Conservation (phyloP, 2,329 filamentous ascomycete species). For the Neopestalotiopsis sp. region DNA sequence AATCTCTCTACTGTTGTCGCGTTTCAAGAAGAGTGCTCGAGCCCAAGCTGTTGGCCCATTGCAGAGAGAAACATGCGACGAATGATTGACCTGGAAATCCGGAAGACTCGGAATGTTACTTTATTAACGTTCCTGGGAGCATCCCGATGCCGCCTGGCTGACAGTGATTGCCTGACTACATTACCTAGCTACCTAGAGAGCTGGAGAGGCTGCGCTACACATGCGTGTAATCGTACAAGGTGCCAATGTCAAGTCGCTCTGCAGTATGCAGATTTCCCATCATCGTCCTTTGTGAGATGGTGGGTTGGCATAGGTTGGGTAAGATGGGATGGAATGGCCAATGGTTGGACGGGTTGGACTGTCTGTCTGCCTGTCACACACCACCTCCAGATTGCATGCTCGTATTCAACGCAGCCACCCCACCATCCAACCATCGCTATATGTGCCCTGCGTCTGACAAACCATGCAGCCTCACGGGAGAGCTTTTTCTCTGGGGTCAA, state of each 20-base stretch:
- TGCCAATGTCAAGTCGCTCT: background rate
- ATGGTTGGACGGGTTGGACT: background rate
- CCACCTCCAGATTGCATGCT: background rate
- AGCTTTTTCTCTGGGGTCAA: background rate
- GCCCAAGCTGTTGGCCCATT: background rate
- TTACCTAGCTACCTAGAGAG: background rate
- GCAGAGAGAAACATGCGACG: background rate
- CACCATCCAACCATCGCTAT: background rate
- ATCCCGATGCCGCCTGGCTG: background rate
- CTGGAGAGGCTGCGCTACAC: background rate
- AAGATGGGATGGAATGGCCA: background rate
- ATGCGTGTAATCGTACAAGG: background rate
- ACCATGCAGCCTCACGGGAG: background rate
- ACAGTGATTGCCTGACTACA: too few relatives aligned
- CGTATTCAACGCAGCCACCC: background rate
- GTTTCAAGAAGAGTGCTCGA: background rate
- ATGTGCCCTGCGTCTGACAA: conserved; percentile 1
- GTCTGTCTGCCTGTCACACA: background rate
- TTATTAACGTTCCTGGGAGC: background rate
- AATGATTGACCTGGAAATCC: background rate
- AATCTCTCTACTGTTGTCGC: background rate
- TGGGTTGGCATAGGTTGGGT: background rate
- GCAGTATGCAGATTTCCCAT: background rate
- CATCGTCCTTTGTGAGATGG: background rate
- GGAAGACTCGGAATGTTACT: background rate